Conservation (phyloP, 768 basidiomycete genomes). For the Bullera alba region DNA sequence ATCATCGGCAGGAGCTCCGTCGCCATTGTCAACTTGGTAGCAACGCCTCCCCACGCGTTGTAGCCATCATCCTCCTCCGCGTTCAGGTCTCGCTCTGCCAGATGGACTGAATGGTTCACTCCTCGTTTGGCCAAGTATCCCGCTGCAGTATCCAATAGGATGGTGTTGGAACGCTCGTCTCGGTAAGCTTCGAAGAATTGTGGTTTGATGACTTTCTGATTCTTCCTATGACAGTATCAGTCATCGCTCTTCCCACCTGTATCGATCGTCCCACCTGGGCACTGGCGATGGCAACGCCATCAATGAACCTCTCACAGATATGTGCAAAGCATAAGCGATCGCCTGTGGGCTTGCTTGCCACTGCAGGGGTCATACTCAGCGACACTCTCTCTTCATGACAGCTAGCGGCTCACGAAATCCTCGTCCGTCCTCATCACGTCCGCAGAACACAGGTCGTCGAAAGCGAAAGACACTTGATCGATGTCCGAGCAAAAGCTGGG, state of each 20-base stretch:
- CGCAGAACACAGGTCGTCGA: conserved; percentile 37
- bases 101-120: conserved; percentile 3
- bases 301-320: conserved; percentile 72
- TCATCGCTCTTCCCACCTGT: too few relatives aligned
- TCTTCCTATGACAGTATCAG: conserved; percentile 7
- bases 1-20: conserved; percentile 40
- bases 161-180: conserved; percentile 22
- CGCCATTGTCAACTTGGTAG: conserved; percentile 21
- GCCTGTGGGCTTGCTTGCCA: conserved; percentile 44
- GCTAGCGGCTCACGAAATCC: conserved; percentile 36
- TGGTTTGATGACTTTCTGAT: conserved; percentile 80
- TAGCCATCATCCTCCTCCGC: not conserved
- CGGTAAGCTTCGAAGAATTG: conserved; percentile 55
- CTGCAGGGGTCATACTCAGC: conserved; percentile 17
- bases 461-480: conserved; percentile 51
- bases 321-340: conserved; percentile 67
- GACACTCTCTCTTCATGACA: not conserved
- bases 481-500: conserved; percentile 71
- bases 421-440: conserved; percentile 46
- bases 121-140: conserved; percentile 28
- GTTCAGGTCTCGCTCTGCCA: conserved; percentile 4
- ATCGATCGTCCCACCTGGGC: conserved; percentile 52
- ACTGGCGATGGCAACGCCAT: conserved; percentile 84
- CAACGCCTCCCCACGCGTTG: conserved; percentile 32
- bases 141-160: conserved; percentile 21